Percentiles rank a stretch among this genome's conserved stretches.
Evolutionary conservation across 2,329 filamentous ascomycete species (phyloP).

Genomic region (Pseudonectria foliicola): DNA sequence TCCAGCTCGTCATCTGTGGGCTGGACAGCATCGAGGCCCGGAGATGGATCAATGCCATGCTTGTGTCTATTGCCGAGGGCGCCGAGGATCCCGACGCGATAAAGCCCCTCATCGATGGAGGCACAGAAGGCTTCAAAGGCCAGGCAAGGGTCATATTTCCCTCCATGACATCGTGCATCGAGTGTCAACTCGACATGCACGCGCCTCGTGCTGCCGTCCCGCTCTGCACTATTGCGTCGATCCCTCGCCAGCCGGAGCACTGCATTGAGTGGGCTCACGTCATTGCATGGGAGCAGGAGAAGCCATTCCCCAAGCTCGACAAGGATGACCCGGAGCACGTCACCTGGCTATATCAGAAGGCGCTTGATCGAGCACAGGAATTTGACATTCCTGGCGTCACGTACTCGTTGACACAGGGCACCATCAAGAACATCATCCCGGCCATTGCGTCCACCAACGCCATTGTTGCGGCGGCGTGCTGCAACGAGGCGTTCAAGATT

Average conservation of each 20-base stretch:
- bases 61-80: conserved; percentile 83
- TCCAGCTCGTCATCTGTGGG: conserved; percentile 87
- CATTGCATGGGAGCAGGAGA: conserved; percentile 89
- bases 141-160: conserved; percentile 90
- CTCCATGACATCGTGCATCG: conserved; percentile 89
- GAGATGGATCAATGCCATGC: conserved; percentile 95
- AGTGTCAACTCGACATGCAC: conserved; percentile 98
- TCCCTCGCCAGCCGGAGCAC: conserved; percentile 93
- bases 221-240: conserved; percentile 91
- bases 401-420: conserved; percentile 91
- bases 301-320: conserved; percentile 78
- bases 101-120: conserved; percentile 92
- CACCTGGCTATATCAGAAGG: conserved; percentile 89
- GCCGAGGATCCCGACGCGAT: conserved; percentile 69
- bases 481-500: conserved; percentile 95
- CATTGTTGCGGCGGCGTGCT: conserved; percentile 90
- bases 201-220: conserved; percentile 95
- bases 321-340: conserved; percentile 97
- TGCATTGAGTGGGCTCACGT: conserved; percentile 99
- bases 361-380: conserved; percentile 71
- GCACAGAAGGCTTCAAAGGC: conserved; percentile 97
- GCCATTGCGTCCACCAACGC: conserved; percentile 97
- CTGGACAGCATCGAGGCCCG: conserved; percentile 95
- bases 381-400: conserved; percentile 91
- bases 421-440: conserved; percentile 98